Evolutionary conservation across 2,329 filamentous ascomycete genomes (phyloP).

Genomic region (Chalaropsis ovoidea): DNA sequence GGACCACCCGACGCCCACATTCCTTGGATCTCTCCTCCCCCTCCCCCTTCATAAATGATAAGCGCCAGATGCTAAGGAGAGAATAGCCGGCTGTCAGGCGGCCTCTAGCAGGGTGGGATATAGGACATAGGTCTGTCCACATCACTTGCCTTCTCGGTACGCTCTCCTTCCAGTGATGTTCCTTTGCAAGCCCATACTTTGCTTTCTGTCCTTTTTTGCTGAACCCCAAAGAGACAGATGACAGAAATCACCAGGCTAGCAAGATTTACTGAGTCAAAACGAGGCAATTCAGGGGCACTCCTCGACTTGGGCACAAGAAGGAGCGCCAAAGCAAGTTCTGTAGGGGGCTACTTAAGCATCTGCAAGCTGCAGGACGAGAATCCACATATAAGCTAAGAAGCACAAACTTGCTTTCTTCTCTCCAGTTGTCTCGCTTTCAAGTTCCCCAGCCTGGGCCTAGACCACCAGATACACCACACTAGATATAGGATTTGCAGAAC

Average conservation of each 20-base stretch:
- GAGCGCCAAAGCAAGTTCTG: neutral
- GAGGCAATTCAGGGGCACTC: slow-evolving; percentile 14
- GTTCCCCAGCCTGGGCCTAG: neutral
- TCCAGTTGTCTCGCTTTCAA: neutral
- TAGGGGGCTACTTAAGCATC: neutral
- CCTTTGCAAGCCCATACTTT: no score
- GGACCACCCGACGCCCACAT: neutral
- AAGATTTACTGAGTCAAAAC: neutral
- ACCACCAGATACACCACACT: neutral
- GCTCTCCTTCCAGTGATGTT: neutral
- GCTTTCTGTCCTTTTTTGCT: no score
- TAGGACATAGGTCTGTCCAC: neutral
- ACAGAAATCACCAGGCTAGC: no score
- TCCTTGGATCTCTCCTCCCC: neutral
- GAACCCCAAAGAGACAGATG: no score
- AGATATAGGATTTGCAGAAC: neutral
- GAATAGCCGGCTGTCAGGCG: neutral
- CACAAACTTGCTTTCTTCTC: neutral
- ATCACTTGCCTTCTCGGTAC: neutral
- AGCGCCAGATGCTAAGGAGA: neutral
- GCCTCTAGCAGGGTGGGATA: neutral
- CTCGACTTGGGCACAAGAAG: neutral
- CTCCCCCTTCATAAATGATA: neutral
- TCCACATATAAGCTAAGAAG: neutral
- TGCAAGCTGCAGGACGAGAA: neutral